These are phyloP conservation scores for Globisporangium abappressorium DNA, from an alignment of 352 stramenopile species.

Conservation along the genomic window DNA sequence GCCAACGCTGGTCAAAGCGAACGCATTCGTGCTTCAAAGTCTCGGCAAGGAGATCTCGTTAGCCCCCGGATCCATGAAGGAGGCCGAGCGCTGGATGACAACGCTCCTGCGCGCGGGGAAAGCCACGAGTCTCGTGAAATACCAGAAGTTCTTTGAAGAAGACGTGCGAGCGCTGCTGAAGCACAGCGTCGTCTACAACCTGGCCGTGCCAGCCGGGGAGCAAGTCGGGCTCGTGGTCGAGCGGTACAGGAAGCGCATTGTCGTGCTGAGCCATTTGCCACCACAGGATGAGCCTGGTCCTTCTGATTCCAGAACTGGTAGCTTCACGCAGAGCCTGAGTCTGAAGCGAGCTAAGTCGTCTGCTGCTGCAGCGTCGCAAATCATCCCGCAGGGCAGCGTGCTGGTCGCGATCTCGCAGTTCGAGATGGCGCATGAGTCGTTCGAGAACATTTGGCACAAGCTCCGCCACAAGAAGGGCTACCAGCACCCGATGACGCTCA, in stretches of 20 bases:
- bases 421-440: conserved; percentile 63
- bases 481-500: conserved; percentile 43
- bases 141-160: conserved; percentile 47
- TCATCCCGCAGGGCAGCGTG: conserved; percentile 53
- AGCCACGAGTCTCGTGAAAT: conserved; percentile 27
- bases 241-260: conserved; percentile 57
- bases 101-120: conserved; percentile 30
- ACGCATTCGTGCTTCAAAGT: conserved; percentile 33
- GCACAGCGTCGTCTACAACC: conserved; percentile 48
- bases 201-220: conserved; percentile 28
- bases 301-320: background rate
- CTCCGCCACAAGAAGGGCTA: conserved; percentile 54
- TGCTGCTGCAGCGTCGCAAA: conserved; percentile 4
- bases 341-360: conserved; percentile 8
- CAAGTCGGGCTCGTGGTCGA: conserved; percentile 46
- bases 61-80: conserved; percentile 31
- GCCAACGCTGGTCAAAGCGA: conserved; percentile 43
- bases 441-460: conserved; percentile 68
- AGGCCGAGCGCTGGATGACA: conserved; percentile 49
- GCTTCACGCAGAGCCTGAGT: background rate
- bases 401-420: conserved; percentile 53
- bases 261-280: conserved; percentile 51
- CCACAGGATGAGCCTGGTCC: background rate
- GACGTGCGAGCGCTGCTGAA: conserved; percentile 42
- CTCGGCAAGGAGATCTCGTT: conserved; percentile 37